A percentile compares a stretch with the other conserved stretches of the same genome.
These are phyloP conservation scores for Microbotryum violaceum DNA, from an alignment of 1,284 basidiomycete genomes.

Conservation along the genomic window DNA sequence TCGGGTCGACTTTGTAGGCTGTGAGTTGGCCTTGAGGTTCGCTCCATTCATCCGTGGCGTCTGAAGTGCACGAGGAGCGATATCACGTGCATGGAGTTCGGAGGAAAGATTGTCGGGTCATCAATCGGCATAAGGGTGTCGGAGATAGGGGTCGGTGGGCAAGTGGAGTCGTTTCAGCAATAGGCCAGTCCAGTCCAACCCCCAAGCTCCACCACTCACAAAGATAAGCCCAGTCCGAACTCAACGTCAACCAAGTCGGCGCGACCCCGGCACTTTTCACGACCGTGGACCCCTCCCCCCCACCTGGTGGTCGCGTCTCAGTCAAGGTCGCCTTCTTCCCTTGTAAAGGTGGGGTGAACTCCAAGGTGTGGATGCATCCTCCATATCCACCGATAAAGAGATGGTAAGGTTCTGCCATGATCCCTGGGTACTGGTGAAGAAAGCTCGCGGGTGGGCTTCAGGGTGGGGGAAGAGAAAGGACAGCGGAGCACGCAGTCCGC, in stretches of 20 bases:
- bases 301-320: too few relatives aligned
- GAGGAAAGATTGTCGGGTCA: neutral
- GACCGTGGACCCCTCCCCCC: too few relatives aligned
- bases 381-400: slow-evolving; percentile 23
- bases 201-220: neutral
- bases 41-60: slow-evolving; percentile 17
- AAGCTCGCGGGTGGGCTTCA: too few relatives aligned
- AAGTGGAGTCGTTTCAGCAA: slow-evolving; percentile 4
- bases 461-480: too few relatives aligned
- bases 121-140: too few relatives aligned
- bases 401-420: neutral
- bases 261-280: slow-evolving; percentile 8
- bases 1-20: neutral
- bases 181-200: neutral
- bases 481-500: too few relatives aligned
- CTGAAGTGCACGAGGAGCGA: neutral
- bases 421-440: too few relatives aligned
- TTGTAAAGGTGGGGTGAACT: slow-evolving; percentile 1
- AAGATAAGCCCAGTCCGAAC: neutral
- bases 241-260: slow-evolving; percentile 22
- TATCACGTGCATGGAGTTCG: neutral
- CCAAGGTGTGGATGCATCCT: slow-evolving; percentile 11
- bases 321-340: slow-evolving; percentile 1
- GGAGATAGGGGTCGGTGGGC: neutral
- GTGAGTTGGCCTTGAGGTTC: slow-evolving; percentile 4